phyloP scores from a whole-genome alignment of 2,329 filamentous ascomycete species.

The Paecilomyces niveus region DNA sequence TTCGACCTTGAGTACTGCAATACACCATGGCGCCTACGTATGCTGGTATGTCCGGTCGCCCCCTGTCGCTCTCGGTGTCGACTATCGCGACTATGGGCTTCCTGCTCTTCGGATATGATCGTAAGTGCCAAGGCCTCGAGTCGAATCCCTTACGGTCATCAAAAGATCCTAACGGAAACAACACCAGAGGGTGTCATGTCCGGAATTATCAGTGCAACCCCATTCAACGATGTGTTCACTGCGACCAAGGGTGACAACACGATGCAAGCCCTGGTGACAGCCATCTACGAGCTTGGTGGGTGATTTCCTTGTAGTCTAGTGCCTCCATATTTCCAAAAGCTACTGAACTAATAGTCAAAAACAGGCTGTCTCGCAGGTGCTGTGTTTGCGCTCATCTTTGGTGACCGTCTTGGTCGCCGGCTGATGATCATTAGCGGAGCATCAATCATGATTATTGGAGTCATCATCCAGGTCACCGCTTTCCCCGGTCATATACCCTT shows the following conservation, averaged over 20 bases:
- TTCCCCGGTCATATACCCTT: constrained; percentile 6
- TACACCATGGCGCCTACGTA: constrained; percentile 46
- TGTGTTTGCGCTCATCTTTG: constrained; percentile 8
- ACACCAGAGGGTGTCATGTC: constrained; percentile 32
- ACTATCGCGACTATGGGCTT: constrained; percentile 59
- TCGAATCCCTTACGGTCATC: too few species aligned
- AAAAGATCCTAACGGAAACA: not conserved
- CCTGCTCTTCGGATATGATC: constrained; percentile 54
- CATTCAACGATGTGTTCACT: constrained; percentile 27
- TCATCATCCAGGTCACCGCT: constrained; percentile 5
- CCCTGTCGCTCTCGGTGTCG: constrained; percentile 52
- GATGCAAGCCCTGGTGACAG: constrained; percentile 42
- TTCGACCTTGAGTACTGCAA: not conserved
- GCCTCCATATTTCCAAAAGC: not conserved
- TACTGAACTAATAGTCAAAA: not conserved
- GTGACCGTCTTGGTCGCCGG: constrained; percentile 10
- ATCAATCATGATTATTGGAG: constrained; percentile 31
- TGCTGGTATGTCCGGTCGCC: constrained; percentile 53
- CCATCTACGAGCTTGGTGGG: constrained; percentile 43
- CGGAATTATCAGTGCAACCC: constrained; percentile 27
- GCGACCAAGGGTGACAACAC: constrained; percentile 31
- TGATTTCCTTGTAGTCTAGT: not conserved
- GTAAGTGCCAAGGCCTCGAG: constrained; percentile 19
- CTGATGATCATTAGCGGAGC: constrained; percentile 46
- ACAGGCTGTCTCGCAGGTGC: constrained; percentile 11